Evolutionary conservation across 805 yeast species (phyloP).

Genomic region (Cyberlindnera lachancei): DNA sequence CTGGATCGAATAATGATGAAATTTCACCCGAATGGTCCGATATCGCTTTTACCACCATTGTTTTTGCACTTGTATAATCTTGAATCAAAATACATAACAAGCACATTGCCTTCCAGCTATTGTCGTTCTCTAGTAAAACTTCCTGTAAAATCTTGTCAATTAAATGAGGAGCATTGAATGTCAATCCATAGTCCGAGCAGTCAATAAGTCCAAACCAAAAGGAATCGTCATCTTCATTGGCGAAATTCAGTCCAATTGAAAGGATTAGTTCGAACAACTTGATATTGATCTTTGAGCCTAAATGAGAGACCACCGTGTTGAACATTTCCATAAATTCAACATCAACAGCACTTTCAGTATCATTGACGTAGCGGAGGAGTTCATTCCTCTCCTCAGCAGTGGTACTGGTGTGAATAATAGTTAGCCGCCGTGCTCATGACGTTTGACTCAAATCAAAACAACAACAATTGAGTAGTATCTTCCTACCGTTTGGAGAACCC

Average conservation of each 20-base stretch:
- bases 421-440: slow-evolving; percentile 15
- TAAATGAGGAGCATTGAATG: slow-evolving; percentile 11
- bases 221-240: slow-evolving; percentile 9
- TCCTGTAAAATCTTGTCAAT: slow-evolving; percentile 8
- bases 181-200: slow-evolving; percentile 16
- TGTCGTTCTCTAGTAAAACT: slow-evolving; percentile 3
- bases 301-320: slow-evolving; percentile 4
- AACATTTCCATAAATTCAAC: slow-evolving; percentile 8
- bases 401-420: slow-evolving; percentile 4
- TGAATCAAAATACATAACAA: slow-evolving; percentile 19
- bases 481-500: slow-evolving; percentile 1
- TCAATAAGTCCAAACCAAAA: slow-evolving; percentile 19
- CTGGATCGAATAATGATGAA: slow-evolving; percentile 3
- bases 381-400: slow-evolving; percentile 3
- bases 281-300: slow-evolving; percentile 10
- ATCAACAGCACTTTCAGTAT: slow-evolving; percentile 5
- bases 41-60: background rate
- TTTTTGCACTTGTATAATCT: slow-evolving; percentile 12
- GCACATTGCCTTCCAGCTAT: slow-evolving; percentile 23
- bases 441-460: too few relatives aligned
- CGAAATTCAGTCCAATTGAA: slow-evolving; percentile 18
- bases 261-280: slow-evolving; percentile 16
- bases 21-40: background rate
- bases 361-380: slow-evolving; percentile 7
- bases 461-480: too few relatives aligned